Evolutionary conservation across 169 alveolate species (phyloP).

Genomic region (Plasmodium cynomolgi): DNA sequence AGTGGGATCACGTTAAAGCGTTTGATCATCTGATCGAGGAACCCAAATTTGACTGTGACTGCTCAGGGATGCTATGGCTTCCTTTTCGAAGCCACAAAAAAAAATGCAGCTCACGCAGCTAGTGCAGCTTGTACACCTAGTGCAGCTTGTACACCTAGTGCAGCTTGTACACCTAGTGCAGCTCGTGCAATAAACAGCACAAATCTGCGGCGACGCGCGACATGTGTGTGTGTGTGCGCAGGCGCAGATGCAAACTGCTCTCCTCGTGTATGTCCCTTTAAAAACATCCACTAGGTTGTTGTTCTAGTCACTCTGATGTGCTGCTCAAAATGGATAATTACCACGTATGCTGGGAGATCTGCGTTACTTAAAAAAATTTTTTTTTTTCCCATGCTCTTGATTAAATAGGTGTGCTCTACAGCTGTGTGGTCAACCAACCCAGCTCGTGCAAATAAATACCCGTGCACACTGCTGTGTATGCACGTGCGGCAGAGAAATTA

Average conservation of each 20-base stretch:
- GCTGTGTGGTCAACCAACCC: background rate
- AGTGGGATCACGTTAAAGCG: background rate
- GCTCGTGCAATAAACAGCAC: background rate
- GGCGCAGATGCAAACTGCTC: background rate
- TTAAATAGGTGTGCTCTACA: background rate
- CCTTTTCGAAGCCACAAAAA: background rate
- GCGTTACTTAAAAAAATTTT: background rate
- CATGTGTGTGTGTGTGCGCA: background rate
- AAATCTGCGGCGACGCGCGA: background rate
- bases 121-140: too few species aligned
- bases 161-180: too few species aligned
- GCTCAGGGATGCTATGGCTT: background rate
- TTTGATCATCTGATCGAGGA: background rate
- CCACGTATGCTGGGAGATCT: background rate
- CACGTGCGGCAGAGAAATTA: background rate
- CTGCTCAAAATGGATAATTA: background rate
- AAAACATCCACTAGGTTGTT: background rate
- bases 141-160: too few species aligned
- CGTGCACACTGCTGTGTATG: background rate
- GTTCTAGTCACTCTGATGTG: background rate
- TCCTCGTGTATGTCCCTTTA: background rate
- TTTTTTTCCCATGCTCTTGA: background rate
- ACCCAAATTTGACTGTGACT: background rate
- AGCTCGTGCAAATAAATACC: background rate
- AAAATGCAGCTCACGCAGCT: too few species aligned